Conservation (phyloP, 129 eudicot genomes). For the Silybum marianum region DNA sequence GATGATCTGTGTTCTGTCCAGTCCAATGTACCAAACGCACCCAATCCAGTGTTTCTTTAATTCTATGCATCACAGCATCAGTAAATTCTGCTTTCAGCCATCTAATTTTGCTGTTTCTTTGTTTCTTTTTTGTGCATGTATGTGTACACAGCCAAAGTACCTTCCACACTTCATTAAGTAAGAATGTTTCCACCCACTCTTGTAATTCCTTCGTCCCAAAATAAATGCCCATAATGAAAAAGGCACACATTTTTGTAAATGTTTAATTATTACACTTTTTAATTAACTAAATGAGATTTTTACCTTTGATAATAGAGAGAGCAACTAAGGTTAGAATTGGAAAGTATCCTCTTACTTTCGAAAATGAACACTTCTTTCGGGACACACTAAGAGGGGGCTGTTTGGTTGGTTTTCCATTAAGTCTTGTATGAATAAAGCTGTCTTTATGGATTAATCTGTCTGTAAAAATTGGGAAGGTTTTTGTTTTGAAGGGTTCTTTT, state of each 20-base stretch:
- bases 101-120: slow-evolving; percentile 5
- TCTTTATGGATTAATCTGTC: too few relatives aligned
- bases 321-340: neutral
- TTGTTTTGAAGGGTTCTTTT: too few relatives aligned
- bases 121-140: slow-evolving; percentile 10
- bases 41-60: neutral
- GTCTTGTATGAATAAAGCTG: too few relatives aligned
- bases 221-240: neutral
- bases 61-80: neutral
- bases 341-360: neutral
- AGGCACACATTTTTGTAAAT: neutral
- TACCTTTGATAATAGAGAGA: neutral
- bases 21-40: too few relatives aligned
- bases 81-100: neutral
- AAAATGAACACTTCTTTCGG: neutral
- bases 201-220: neutral
- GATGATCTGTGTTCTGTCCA: too few relatives aligned
- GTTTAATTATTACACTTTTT: neutral
- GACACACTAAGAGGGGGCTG: too few relatives aligned
- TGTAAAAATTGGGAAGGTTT: too few relatives aligned
- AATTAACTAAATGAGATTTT: neutral
- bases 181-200: slow-evolving; percentile 27
- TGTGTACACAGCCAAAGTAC: slow-evolving; percentile 69
- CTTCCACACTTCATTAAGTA: slow-evolving; percentile 83
- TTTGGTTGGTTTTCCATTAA: too few relatives aligned